Evolutionary conservation across 108 stramenopile genomes (phyloP).

Genomic region (Schizochytrium sp.): DNA sequence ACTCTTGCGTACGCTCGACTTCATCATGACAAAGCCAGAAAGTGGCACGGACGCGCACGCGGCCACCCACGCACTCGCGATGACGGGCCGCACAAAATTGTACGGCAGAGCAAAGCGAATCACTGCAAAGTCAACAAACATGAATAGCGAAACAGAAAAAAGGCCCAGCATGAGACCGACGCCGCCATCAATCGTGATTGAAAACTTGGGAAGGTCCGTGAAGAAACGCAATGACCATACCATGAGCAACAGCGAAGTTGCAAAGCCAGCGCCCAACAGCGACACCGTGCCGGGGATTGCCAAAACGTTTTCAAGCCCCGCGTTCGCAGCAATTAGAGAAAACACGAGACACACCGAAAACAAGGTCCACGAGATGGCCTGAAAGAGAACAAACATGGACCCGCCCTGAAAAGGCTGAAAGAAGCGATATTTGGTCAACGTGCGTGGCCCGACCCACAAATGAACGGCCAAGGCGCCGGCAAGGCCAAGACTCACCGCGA

Average conservation of each 20-base stretch:
- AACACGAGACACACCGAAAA: not conserved
- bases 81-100: not conserved
- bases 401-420: slow-evolving; percentile 4
- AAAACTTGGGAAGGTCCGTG: not conserved
- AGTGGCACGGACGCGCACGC: not conserved
- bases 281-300: not conserved
- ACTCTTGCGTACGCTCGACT: not conserved
- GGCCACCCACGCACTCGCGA: slow-evolving; percentile 14
- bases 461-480: not conserved
- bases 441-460: not conserved
- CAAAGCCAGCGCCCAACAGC: not conserved
- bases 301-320: not conserved
- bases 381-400: not conserved
- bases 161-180: not conserved
- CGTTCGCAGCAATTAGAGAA: not conserved
- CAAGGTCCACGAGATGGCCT: not conserved
- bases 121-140: not conserved
- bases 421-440: not conserved
- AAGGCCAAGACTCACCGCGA: not conserved
- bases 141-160: not conserved
- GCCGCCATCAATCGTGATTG: not conserved
- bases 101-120: not conserved
- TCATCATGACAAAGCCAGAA: not conserved
- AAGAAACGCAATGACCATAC: not conserved
- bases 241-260: not conserved